phyloP scores from a whole-genome alignment of 2,329 filamentous ascomycete species.

The Ophioceras dolichostomum region DNA sequence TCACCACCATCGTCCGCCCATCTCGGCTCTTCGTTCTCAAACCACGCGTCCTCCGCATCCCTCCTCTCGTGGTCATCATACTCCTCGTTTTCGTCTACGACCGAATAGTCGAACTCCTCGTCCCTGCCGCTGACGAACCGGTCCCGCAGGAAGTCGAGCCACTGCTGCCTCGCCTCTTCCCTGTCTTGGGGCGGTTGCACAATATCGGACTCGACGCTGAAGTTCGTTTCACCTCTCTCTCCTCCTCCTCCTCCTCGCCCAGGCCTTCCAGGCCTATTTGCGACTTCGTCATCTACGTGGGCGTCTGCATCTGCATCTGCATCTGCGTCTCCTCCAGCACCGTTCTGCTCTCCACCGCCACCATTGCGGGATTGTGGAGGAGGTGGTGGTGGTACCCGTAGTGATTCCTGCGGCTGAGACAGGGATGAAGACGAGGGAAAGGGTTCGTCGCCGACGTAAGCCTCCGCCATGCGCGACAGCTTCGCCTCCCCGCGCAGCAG shows the following conservation, averaged over 20 bases:
- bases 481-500: constrained; percentile 66
- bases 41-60: constrained; percentile 64
- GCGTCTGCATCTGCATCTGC: too few species aligned
- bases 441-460: neutral
- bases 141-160: constrained; percentile 59
- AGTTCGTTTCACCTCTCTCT: neutral
- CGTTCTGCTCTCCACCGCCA: neutral
- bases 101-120: constrained; percentile 63
- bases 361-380: constrained; percentile 2
- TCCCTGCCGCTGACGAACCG: constrained; percentile 68
- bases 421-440: neutral
- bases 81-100: constrained; percentile 59
- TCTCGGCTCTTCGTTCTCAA: constrained; percentile 64
- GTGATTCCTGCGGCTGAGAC: neutral
- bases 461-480: constrained; percentile 39
- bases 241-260: constrained; percentile 5
- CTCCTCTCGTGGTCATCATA: constrained; percentile 50
- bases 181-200: constrained; percentile 40
- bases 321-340: neutral
- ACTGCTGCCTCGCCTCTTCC: constrained; percentile 50
- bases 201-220: constrained; percentile 35
- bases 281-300: too few species aligned
- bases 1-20: constrained; percentile 38
- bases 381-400: neutral
- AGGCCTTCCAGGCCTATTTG: too few species aligned